Conservation (phyloP, 2,329 filamentous ascomycete genomes). For the Blastomyces gilchristii region DNA sequence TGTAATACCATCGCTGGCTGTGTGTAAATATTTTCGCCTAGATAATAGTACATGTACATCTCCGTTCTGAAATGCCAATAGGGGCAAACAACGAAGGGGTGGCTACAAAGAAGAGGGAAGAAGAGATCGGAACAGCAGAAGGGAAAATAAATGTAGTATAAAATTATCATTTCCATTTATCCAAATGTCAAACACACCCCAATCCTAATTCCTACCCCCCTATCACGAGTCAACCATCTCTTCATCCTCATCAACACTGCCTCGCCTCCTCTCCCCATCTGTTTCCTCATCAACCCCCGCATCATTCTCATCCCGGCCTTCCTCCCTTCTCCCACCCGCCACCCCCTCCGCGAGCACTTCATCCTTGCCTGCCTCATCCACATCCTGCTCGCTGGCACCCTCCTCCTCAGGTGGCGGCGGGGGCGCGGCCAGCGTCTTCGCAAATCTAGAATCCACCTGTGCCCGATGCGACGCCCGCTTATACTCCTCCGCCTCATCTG, state of each 20-base stretch:
- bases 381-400: slow-evolving; percentile 17
- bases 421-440: slow-evolving; percentile 27
- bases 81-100: no score
- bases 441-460: slow-evolving; percentile 38
- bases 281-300: slow-evolving; percentile 21
- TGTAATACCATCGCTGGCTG: no score
- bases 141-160: not conserved
- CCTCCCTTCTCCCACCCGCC: slow-evolving; percentile 3
- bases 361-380: slow-evolving; percentile 16
- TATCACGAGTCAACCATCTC: slow-evolving; percentile 5
- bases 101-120: no score
- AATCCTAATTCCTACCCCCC: not conserved
- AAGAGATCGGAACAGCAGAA: not conserved
- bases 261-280: slow-evolving; percentile 25
- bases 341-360: not conserved
- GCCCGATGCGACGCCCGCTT: slow-evolving; percentile 37
- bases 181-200: slow-evolving; percentile 1
- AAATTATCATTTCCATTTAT: not conserved
- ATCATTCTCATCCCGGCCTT: slow-evolving; percentile 16
- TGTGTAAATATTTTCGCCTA: no score
- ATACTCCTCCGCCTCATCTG: slow-evolving; percentile 40
- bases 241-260: slow-evolving; percentile 23
- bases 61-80: no score
- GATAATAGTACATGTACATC: no score
- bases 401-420: slow-evolving; percentile 15